Conservation (phyloP, 2,329 filamentous ascomycete genomes). For the Cordyceps fumosorosea region DNA sequence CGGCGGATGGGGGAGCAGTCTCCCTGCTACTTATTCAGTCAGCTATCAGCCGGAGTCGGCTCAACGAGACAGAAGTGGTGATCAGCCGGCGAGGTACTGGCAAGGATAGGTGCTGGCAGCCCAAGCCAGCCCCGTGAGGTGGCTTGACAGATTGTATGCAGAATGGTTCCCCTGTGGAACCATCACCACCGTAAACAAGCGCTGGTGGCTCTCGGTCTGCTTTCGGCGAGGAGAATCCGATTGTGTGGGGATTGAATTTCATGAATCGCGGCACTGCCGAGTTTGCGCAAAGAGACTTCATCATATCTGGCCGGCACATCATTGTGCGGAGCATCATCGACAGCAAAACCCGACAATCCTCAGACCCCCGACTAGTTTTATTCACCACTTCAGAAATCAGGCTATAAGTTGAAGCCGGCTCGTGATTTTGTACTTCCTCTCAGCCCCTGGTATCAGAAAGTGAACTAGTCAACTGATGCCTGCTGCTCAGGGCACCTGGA, state of each 20-base stretch:
- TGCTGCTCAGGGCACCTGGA: background rate
- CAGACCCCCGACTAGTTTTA: too few relatives aligned
- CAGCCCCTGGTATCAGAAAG: background rate
- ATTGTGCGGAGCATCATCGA: too few relatives aligned
- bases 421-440: background rate
- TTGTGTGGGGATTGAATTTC: background rate
- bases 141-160: background rate
- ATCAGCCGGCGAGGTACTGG: background rate
- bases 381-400: too few relatives aligned
- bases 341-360: too few relatives aligned
- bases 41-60: background rate
- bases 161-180: background rate
- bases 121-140: background rate
- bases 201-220: background rate
- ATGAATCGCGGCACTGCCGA: background rate
- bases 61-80: background rate
- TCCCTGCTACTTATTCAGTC: background rate
- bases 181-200: background rate
- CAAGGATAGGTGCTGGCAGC: background rate
- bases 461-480: background rate
- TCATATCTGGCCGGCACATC: too few relatives aligned
- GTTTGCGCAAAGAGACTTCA: too few relatives aligned
- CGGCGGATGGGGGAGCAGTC: background rate
- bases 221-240: background rate
- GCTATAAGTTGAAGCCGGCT: background rate